Conservation (phyloP, 2,329 filamentous ascomycete genomes). For the Xylaria sp. region DNA sequence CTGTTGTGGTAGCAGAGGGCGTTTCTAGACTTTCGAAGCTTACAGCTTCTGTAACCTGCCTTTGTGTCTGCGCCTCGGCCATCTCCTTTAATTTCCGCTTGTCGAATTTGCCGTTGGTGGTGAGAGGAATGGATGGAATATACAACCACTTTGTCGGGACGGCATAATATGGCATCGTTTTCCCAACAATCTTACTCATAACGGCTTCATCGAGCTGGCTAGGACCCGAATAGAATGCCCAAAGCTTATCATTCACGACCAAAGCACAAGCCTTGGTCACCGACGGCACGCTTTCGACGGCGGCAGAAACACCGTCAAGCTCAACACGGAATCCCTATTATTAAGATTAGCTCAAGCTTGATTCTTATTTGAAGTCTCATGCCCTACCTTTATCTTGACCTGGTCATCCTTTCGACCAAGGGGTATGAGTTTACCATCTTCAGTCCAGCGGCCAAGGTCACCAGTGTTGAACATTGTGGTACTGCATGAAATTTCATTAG, state of each 20-base stretch:
- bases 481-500: constrained; percentile 42
- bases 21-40: constrained; percentile 33
- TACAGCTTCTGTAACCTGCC: constrained; percentile 31
- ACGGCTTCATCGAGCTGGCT: constrained; percentile 49
- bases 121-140: constrained; percentile 59
- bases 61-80: constrained; percentile 43
- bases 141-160: constrained; percentile 59
- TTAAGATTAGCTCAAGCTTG: constrained; percentile 27
- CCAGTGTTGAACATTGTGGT: constrained; percentile 69
- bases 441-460: constrained; percentile 65
- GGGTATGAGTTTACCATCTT: constrained; percentile 64
- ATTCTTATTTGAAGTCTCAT: constrained; percentile 3
- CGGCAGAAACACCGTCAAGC: constrained; percentile 66
- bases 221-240: constrained; percentile 60
- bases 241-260: constrained; percentile 59
- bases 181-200: constrained; percentile 54
- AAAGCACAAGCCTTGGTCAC: constrained; percentile 61
- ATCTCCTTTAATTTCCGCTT: constrained; percentile 57
- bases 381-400: constrained; percentile 66
- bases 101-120: constrained; percentile 66
- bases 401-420: constrained; percentile 69
- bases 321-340: constrained; percentile 67
- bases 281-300: constrained; percentile 57
- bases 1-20: constrained; percentile 9
- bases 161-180: constrained; percentile 65